These are phyloP conservation scores for Orbilia brochopaga DNA, from an alignment of 2,329 filamentous ascomycete species.

Conservation along the genomic window DNA sequence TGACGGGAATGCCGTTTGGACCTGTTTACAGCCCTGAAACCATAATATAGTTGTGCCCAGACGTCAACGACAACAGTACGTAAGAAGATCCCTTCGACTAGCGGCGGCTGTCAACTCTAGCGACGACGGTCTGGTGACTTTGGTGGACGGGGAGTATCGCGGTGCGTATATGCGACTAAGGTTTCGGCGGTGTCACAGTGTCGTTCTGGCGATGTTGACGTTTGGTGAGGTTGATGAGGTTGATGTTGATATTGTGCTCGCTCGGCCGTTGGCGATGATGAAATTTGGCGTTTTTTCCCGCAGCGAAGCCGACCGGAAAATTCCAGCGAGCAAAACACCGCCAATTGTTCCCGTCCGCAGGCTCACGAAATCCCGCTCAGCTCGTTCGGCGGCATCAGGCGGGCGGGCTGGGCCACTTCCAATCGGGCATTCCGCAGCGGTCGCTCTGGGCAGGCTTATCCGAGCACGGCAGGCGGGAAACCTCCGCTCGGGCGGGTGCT, in stretches of 20 bases:
- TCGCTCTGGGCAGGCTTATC: conserved; percentile 48
- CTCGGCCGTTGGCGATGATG: conserved; percentile 24
- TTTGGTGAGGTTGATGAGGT: conserved; percentile 8
- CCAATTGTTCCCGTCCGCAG: background rate
- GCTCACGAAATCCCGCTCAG: conserved; percentile 7
- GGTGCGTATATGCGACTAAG: background rate
- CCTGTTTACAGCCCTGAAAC: conserved; percentile 19
- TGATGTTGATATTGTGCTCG: conserved; percentile 13
- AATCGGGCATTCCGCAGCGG: conserved; percentile 20
- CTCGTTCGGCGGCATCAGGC: conserved; percentile 9
- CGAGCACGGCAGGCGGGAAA: conserved; percentile 43
- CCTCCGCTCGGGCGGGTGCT: conserved; percentile 9
- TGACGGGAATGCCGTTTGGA: conserved; percentile 9
- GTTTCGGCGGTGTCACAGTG: background rate
- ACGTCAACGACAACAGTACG: background rate
- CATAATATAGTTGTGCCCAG: conserved; percentile 12
- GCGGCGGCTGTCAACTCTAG: conserved; percentile 9
- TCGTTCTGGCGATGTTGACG: background rate
- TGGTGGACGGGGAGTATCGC: background rate
- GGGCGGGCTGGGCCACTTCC: conserved; percentile 21
- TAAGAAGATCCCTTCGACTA: background rate
- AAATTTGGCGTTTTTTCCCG: conserved; percentile 24
- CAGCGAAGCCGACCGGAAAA: conserved; percentile 49
- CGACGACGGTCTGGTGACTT: background rate
- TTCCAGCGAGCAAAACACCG: conserved; percentile 25